Evolutionary conservation across 1,139 yeast genomes (phyloP), one percentile per base, ranked within the genome.

Genomic region (Geotrichum cucujoidarum): DNA sequence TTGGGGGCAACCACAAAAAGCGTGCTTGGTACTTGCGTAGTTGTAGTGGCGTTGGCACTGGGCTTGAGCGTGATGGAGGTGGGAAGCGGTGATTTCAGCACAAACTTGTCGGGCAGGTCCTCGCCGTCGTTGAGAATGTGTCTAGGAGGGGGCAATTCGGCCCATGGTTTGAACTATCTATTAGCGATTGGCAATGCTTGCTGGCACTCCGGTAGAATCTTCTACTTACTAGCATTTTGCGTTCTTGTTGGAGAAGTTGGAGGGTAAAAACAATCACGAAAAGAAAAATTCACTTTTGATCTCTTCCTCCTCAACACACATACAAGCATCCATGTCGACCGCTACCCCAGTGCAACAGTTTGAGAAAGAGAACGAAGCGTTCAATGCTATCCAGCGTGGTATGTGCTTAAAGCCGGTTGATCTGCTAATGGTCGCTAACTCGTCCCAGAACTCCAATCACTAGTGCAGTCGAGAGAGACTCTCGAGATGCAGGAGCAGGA

Each of bases 401-500:
- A 42, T 30, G 55, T 50, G 16, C 8, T 33, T 10, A n/a, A n/a
- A 13, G 22, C 34, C 18, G 2, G 2, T 5, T 10, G 30, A 29
- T 33, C 4, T 21, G 17, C 25, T 22, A 20, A 18, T 20, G 21
- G 4, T 10, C 17, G 20, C 31, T 21, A 16, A 13, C 27, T 24
- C 27, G 6, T 24, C 27, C 6, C 10, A 43, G 48, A 43, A 25
- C 51, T 44, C 25, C 48, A 44, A 33, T 25, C 11, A 31, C 43
- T 40, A 38, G 43, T 50, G 31, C 49, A 47, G 30, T 77, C 80
- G 31, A 72, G 86, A 50, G 81, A 81, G 47, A 71, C 75, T 57
- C 72, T 81, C 40, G 87, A 72, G 60, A 76, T 84, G 8, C 87
- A 81, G 63, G 60, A 68, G 58, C 97, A 92, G 66, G 98, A 92